Conservation (phyloP, 306 rosid genomes). For the Leucaena leucocephala region DNA sequence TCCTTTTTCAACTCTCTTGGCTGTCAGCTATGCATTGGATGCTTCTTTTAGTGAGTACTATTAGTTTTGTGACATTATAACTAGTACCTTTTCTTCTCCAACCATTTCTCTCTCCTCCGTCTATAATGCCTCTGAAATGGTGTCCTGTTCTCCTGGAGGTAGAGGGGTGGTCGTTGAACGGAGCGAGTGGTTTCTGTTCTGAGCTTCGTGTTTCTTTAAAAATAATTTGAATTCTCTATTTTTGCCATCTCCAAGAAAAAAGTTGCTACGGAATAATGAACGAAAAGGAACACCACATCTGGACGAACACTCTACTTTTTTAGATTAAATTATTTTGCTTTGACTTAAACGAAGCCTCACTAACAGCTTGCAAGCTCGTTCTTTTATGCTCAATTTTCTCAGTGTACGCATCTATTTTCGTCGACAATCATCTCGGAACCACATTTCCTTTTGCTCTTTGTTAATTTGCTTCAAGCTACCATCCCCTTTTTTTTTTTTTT, state of each 20-base stretch:
- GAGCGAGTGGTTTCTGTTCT: conserved; percentile 28
- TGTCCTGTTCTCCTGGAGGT: background rate
- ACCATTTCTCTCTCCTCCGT: conserved; percentile 1
- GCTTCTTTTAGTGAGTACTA: conserved; percentile 24
- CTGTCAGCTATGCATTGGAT: conserved; percentile 32
- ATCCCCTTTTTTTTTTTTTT: conserved; percentile 27
- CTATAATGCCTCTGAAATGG: background rate
- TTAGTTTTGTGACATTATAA: conserved; percentile 23
- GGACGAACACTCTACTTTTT: conserved; percentile 37
- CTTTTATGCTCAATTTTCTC: conserved; percentile 42
- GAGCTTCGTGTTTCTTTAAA: conserved; percentile 3
- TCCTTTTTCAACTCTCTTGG: conserved; percentile 12
- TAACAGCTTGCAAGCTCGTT: conserved; percentile 50
- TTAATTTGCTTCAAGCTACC: background rate
- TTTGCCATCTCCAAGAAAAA: conserved; percentile 38
- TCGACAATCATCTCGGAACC: conserved; percentile 62
- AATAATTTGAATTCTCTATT: conserved; percentile 25
- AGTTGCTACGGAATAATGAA: conserved; percentile 36
- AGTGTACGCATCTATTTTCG: conserved; percentile 46
- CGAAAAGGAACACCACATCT: conserved; percentile 59
- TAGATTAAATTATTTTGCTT: conserved; percentile 42
- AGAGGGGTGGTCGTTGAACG: conserved; percentile 1
- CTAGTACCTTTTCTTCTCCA: conserved; percentile 19
- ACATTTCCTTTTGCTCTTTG: conserved; percentile 29
- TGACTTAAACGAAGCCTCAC: conserved; percentile 38